Evolutionary conservation across 176 grass and related monocot genomes (phyloP).

Genomic region (Tillandsia fasciculata): DNA sequence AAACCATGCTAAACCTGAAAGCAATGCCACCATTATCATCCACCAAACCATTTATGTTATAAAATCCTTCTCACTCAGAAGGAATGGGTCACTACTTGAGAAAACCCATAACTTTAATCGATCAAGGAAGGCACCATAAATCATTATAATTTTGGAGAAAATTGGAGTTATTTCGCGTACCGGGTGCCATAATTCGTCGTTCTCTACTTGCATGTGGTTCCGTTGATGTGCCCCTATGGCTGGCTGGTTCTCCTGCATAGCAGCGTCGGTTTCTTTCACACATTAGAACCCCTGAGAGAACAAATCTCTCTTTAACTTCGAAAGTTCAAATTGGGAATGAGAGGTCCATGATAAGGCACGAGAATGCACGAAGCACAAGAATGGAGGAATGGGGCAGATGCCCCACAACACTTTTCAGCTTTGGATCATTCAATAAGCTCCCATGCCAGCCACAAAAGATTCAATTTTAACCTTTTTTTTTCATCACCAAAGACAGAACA

Average conservation of each 20-base stretch:
- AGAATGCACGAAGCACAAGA: conserved; percentile 84
- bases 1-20: conserved; percentile 54
- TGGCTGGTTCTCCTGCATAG: conserved; percentile 84
- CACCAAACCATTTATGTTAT: conserved; percentile 66
- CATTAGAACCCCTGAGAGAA: background rate
- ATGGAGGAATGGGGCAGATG: conserved; percentile 97
- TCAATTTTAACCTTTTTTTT: background rate
- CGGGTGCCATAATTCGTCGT: conserved; percentile 88
- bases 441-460: conserved; percentile 63
- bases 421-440: conserved; percentile 74
- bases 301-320: background rate
- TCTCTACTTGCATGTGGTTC: conserved; percentile 88
- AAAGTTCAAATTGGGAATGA: conserved; percentile 4
- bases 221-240: conserved; percentile 88
- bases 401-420: conserved; percentile 78
- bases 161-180: conserved; percentile 25
- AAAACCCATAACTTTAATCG: background rate
- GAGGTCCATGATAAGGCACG: conserved; percentile 64
- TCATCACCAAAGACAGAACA: too few relatives aligned
- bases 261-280: background rate
- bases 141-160: background rate
- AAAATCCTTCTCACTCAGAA: conserved; percentile 72
- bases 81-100: conserved; percentile 51
- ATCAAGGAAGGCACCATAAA: background rate
- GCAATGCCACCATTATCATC: conserved; percentile 48